phyloP scores from a whole-genome alignment of 2,329 filamentous ascomycete species.

The Neonectria hederae region DNA sequence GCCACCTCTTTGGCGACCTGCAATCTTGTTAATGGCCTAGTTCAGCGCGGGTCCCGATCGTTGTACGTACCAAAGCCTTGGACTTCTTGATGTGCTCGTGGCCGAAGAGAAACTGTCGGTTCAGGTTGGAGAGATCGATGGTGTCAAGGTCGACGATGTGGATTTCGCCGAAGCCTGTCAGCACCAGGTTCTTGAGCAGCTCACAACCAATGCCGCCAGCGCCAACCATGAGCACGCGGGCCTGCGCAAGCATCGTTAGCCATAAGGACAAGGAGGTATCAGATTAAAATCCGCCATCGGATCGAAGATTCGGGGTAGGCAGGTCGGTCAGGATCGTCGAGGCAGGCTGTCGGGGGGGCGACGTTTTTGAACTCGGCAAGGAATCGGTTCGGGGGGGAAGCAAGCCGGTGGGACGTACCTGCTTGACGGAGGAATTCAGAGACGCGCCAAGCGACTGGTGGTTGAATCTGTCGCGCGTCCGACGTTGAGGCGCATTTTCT shows the following conservation, averaged over 20 bases:
- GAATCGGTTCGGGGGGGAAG: slow-evolving; percentile 23
- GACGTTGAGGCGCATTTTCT: slow-evolving; percentile 39
- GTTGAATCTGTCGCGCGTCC: slow-evolving; percentile 64
- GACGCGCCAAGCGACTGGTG: slow-evolving; percentile 73
- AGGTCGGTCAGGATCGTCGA: slow-evolving; percentile 2
- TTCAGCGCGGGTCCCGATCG: slow-evolving; percentile 16
- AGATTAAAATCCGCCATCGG: background rate
- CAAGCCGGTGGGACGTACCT: slow-evolving; percentile 59
- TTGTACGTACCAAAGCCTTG: slow-evolving; percentile 80
- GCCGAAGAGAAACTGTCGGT: slow-evolving; percentile 95
- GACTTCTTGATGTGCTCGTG: slow-evolving; percentile 98
- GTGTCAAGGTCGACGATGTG: slow-evolving; percentile 98
- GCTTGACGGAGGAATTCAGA: slow-evolving; percentile 72
- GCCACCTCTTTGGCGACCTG: slow-evolving; percentile 94
- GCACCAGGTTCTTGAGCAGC: slow-evolving; percentile 93
- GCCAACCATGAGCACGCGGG: slow-evolving; percentile 91
- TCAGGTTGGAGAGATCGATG: slow-evolving; percentile 96
- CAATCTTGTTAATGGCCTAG: slow-evolving; percentile 30
- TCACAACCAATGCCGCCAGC: slow-evolving; percentile 98
- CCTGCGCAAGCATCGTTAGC: slow-evolving; percentile 58
- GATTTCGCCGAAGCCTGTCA: slow-evolving; percentile 90
- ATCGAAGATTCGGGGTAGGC: slow-evolving; percentile 6
- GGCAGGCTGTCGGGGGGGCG: background rate
- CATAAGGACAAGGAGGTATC: background rate
- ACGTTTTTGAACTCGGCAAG: slow-evolving; percentile 16